phyloP scores from a whole-genome alignment of 2,329 filamentous ascomycete species.

The Coniochaeta prunicola region DNA sequence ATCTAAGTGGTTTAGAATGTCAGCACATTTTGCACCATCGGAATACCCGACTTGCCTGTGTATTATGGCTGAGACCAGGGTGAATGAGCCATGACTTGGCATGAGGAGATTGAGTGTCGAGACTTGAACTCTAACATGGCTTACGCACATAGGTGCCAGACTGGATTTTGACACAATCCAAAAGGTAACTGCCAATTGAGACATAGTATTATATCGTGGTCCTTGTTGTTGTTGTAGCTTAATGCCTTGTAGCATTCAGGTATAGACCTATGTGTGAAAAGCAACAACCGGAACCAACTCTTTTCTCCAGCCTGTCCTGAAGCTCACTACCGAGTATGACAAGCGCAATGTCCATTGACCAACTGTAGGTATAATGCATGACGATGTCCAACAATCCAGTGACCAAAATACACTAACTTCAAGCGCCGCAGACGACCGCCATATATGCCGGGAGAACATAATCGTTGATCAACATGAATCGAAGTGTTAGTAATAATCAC shows the following conservation, averaged over 20 bases:
- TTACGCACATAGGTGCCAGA: neutral
- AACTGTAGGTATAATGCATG: neutral
- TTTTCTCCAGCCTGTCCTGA: neutral
- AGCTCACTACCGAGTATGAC: neutral
- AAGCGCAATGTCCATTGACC: neutral
- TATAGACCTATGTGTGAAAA: neutral
- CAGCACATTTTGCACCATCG: too few relatives aligned
- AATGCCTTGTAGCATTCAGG: neutral
- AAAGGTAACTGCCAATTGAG: neutral
- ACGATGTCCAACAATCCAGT: neutral
- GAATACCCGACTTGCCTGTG: too few relatives aligned
- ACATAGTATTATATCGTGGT: neutral
- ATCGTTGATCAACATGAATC: neutral
- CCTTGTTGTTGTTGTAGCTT: neutral
- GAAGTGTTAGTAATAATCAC: neutral
- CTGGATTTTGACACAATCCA: neutral
- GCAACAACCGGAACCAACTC: neutral
- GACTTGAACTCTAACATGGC: neutral
- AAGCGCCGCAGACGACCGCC: neutral
- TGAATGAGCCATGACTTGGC: neutral
- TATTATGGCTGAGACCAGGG: neutral
- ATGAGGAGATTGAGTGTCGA: neutral
- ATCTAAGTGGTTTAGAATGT: too few relatives aligned
- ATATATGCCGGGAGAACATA: neutral
- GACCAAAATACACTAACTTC: neutral